Conservation (phyloP, 2,329 filamentous ascomycete genomes). For the Diplodia intermedia region DNA sequence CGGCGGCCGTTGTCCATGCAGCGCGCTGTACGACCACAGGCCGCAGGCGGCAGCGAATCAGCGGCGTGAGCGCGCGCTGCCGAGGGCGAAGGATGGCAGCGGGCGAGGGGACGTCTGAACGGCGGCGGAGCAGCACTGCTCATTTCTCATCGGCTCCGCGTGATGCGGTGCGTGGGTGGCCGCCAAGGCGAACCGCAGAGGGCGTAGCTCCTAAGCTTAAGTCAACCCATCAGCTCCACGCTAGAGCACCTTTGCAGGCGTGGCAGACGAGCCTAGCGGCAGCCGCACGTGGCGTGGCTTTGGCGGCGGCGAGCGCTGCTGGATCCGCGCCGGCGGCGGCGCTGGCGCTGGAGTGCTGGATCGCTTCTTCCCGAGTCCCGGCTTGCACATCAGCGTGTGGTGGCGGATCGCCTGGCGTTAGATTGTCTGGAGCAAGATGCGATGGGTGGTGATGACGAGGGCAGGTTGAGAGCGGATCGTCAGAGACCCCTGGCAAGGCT, state of each 20-base stretch:
- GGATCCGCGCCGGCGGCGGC: not conserved
- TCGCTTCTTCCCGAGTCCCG: conserved; percentile 27
- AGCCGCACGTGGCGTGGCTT: not conserved
- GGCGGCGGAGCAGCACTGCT: conserved; percentile 24
- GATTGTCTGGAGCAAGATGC: conserved; percentile 28
- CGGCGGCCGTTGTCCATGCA: conserved; percentile 31
- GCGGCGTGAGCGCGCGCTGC: not conserved
- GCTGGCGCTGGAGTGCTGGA: conserved; percentile 7
- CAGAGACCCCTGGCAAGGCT: conserved; percentile 18
- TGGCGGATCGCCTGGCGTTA: conserved; percentile 28
- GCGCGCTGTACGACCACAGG: conserved; percentile 27
- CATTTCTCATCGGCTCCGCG: conserved; percentile 25
- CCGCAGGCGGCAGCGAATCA: conserved; percentile 23
- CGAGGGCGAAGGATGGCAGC: conserved; percentile 22
- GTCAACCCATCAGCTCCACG: conserved; percentile 18
- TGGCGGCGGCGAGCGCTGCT: conserved; percentile 5
- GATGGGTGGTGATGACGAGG: conserved; percentile 13
- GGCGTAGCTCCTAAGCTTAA: conserved; percentile 26
- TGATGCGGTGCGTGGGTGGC: conserved; percentile 27
- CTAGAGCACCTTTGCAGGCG: not conserved
- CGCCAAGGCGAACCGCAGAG: conserved; percentile 17
- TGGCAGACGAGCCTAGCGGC: conserved; percentile 9
- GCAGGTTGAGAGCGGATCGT: conserved; percentile 22
- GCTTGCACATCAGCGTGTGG: conserved; percentile 20
- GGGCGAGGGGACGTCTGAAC: conserved; percentile 10